Evolutionary conservation across 805 yeast genomes (phyloP).

Genomic region (Torulaspora maleeae): DNA sequence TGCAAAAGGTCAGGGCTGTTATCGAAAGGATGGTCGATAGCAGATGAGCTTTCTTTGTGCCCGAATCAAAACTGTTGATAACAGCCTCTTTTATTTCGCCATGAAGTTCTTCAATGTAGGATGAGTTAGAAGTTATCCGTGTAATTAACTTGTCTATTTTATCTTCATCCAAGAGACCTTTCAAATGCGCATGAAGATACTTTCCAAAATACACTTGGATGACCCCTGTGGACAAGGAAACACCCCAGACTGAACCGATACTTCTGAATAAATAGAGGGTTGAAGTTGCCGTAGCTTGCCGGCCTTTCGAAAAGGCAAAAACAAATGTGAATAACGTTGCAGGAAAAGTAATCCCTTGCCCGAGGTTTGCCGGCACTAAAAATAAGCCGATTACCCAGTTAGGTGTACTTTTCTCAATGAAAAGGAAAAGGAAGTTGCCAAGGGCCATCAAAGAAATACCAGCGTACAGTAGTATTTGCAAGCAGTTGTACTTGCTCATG

Average conservation of each 20-base stretch:
- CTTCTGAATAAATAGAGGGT: conserved; percentile 39
- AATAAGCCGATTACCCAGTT: conserved; percentile 30
- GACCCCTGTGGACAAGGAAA: conserved; percentile 25
- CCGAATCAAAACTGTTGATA: conserved; percentile 13
- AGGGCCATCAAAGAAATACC: conserved; percentile 38
- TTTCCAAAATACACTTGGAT: conserved; percentile 13
- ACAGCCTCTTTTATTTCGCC: conserved; percentile 12
- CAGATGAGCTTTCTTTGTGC: conserved; percentile 13
- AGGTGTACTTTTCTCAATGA: conserved; percentile 23
- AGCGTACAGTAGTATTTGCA: conserved; percentile 29
- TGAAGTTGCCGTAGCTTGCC: conserved; percentile 41
- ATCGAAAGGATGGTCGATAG: conserved; percentile 11
- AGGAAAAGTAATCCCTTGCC: conserved; percentile 41
- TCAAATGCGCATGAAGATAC: conserved; percentile 4
- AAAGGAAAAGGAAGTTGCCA: conserved; percentile 36
- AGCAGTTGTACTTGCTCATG: conserved; percentile 35
- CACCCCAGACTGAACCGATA: conserved; percentile 42
- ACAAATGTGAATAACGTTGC: conserved; percentile 37
- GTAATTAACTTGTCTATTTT: conserved; percentile 10
- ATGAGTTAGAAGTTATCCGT: conserved; percentile 14
- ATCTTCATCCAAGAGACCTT: conserved; percentile 10
- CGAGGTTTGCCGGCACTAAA: conserved; percentile 38
- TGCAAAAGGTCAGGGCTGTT: conserved; percentile 9
- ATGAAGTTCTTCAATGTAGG: conserved; percentile 11
- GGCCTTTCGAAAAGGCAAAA: conserved; percentile 31